Evolutionary conservation across 352 stramenopile species (phyloP), one percentile per base, ranked within the genome.

Genomic region (Phytophthora niederhauseri): DNA sequence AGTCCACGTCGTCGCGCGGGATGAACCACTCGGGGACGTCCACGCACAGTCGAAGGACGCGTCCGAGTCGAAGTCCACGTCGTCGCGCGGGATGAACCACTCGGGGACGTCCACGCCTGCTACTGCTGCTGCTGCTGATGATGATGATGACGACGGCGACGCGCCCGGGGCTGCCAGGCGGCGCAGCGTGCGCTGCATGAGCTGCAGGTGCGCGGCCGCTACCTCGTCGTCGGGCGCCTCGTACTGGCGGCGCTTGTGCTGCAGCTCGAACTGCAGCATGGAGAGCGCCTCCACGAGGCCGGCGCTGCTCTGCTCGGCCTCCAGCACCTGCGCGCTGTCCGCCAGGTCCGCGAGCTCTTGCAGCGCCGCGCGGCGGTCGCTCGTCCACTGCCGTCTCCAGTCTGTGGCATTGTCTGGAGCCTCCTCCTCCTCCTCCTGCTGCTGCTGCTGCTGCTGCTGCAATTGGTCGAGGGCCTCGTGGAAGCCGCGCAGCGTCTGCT

Each of bases 401-500:
- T 12, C 12, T 2, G 15, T 17, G n/a, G 4, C 17, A 17, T 30
- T 51, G 41, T 11, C 41, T 5, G 61, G 62, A 17, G 19, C 15
- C 61, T 51, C 69, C 53, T 60, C 46, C 11, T n/a, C n/a, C n/a
- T n/a, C n/a, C n/a, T n/a, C n/a, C n/a, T n/a, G n/a, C n/a, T n/a
- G n/a, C n/a, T n/a, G n/a, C n/a, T n/a, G n/a, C n/a, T 54, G 22
- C 52, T 53, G 31, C 31, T 64, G 66, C 36, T 67, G 68, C 19
- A 75, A 51, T 19, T 59, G 48, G 63, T 76, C 68, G 12, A 76
- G 61, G 51, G 72, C 68, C n/a, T 68, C 28, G 46, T 76, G 64
- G 57, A 76, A 72, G 8, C 41, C n/a, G 31, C 45, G 43, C 19
- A 74, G 49, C 7, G 22, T 28, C 41, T 57, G 38, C 30, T 64